Conservation (phyloP, 2,329 filamentous ascomycete species). For the Aureobasidium sp. region DNA sequence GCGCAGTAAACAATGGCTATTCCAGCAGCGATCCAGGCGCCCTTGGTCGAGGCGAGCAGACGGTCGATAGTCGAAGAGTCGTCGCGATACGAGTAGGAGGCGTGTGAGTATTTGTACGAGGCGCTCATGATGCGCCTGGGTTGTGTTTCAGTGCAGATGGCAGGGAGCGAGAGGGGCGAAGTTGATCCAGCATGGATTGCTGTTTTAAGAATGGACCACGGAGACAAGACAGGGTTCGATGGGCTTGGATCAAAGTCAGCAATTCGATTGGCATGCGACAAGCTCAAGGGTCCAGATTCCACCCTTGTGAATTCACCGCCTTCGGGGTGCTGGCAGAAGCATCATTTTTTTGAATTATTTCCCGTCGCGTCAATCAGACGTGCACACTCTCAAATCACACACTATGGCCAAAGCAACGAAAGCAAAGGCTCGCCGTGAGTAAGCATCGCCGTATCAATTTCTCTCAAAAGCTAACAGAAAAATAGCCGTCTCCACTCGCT, state of each 20-base stretch:
- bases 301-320: not conserved
- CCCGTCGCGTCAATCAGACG: not conserved
- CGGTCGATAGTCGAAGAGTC: not conserved
- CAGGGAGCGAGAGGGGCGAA: not conserved
- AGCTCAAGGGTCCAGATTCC: slow-evolving; percentile 4
- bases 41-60: not conserved
- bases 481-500: slow-evolving; percentile 59
- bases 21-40: slow-evolving; percentile 18
- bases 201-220: not conserved
- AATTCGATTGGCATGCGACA: not conserved
- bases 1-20: slow-evolving; percentile 26
- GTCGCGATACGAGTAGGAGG: not conserved
- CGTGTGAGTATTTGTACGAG: not conserved
- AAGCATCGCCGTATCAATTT: not conserved
- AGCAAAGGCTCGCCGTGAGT: slow-evolving; percentile 32
- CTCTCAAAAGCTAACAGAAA: not conserved
- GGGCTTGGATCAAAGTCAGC: not conserved
- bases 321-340: not conserved
- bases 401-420: slow-evolving; percentile 42
- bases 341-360: not conserved
- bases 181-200: not conserved
- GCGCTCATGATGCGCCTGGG: slow-evolving; percentile 7
- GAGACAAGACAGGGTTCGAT: not conserved
- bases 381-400: not conserved
- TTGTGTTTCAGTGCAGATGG: not conserved